These are phyloP conservation scores for Pezicula radicicola DNA, from an alignment of 2,329 filamentous ascomycete genomes.

Conservation along the genomic window DNA sequence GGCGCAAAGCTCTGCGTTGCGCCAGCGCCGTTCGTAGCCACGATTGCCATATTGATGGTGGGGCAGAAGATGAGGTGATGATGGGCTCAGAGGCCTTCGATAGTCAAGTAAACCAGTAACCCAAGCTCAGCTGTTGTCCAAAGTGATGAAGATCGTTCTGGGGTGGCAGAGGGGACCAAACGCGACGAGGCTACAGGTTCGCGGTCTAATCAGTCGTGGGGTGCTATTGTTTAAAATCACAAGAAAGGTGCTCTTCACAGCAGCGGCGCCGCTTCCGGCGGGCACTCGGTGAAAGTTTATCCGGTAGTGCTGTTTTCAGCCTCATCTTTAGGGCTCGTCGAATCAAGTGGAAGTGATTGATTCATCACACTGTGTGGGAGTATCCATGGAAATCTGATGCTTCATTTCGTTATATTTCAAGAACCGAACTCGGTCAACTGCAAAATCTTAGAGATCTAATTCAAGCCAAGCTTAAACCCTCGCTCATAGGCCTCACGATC, in stretches of 20 bases:
- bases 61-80: conserved; percentile 15
- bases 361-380: too few relatives aligned
- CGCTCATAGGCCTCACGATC: conserved; percentile 11
- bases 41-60: conserved; percentile 26
- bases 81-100: not conserved
- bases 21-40: conserved; percentile 52
- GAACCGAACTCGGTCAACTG: too few relatives aligned
- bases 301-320: not conserved
- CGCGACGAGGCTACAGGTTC: not conserved
- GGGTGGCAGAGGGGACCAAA: not conserved
- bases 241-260: too few relatives aligned
- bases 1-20: conserved; percentile 73
- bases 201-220: not conserved
- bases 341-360: too few relatives aligned
- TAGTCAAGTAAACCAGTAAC: not conserved
- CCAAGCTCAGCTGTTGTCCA: not conserved
- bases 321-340: not conserved
- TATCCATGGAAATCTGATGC: too few relatives aligned
- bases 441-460: too few relatives aligned
- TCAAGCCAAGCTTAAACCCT: conserved; percentile 10
- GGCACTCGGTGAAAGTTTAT: not conserved
- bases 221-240: not conserved
- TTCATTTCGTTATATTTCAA: too few relatives aligned
- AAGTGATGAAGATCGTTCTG: not conserved
- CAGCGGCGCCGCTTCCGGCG: too few relatives aligned